A percentile compares a stretch with the other conserved stretches of the same genome.
Evolutionary conservation across 2,329 filamentous ascomycete species (phyloP).

Genomic region (Xylaria sp.): DNA sequence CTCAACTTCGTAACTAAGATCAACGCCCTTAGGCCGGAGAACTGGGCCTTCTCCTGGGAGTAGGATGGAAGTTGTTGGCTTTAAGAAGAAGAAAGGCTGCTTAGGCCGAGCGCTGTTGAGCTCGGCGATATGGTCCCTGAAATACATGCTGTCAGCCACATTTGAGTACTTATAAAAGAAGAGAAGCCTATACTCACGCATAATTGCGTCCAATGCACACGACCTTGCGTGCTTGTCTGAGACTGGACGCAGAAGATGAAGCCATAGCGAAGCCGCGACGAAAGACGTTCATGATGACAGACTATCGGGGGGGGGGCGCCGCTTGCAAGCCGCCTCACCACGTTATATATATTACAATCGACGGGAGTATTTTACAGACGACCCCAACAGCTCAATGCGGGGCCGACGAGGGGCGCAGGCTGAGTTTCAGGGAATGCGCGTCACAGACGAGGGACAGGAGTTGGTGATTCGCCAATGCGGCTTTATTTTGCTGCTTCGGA

Average conservation of each 20-base stretch:
- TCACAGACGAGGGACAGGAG: slow-evolving; percentile 21
- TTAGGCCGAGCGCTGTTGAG: slow-evolving; percentile 88
- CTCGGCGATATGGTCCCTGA: slow-evolving; percentile 93
- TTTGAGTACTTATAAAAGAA: neutral
- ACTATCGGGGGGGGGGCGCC: neutral
- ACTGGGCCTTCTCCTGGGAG: slow-evolving; percentile 82
- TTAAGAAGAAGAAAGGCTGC: slow-evolving; percentile 99
- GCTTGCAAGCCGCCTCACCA: slow-evolving; percentile 4
- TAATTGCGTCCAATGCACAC: slow-evolving; percentile 97
- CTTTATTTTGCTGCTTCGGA: slow-evolving; percentile 34
- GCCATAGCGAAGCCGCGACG: slow-evolving; percentile 52
- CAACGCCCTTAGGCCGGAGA: slow-evolving; percentile 82
- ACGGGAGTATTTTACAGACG: slow-evolving; percentile 15
- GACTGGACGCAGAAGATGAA: slow-evolving; percentile 55
- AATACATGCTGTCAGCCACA: slow-evolving; percentile 13
- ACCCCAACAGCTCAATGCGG: slow-evolving; percentile 14
- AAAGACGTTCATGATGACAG: slow-evolving; percentile 50
- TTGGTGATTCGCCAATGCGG: slow-evolving; percentile 36
- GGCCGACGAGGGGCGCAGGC: slow-evolving; percentile 19
- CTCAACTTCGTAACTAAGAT: slow-evolving; percentile 95
- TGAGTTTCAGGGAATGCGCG: slow-evolving; percentile 14
- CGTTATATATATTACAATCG: slow-evolving; percentile 25
- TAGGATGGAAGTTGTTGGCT: slow-evolving; percentile 88
- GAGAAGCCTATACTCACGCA: slow-evolving; percentile 71
- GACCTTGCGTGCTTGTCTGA: slow-evolving; percentile 74